A percentile compares a stretch with the other conserved stretches of the same genome.
Evolutionary conservation across 495 filamentous ascomycete genomes (phyloP).

Genomic region (Achaetomiella virescens): DNA sequence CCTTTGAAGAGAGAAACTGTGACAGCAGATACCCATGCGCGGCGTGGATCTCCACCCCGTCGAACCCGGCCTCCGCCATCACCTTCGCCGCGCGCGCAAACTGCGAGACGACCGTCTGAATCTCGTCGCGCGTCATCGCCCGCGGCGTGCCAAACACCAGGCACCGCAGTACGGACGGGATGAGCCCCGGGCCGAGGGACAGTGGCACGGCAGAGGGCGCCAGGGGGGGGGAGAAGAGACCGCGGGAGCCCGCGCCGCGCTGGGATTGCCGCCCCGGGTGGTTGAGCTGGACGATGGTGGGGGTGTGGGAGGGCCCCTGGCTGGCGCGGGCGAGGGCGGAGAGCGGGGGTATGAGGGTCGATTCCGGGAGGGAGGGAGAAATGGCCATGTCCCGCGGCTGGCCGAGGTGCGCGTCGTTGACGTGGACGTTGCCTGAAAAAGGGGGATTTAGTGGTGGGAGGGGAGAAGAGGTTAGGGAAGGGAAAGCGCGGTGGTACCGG

Average conservation of each 20-base stretch:
- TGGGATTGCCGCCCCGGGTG: slow-evolving; percentile 55
- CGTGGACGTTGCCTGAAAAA: slow-evolving; percentile 44
- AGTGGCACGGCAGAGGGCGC: slow-evolving; percentile 44
- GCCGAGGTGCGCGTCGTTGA: slow-evolving; percentile 49
- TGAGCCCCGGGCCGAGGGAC: slow-evolving; percentile 29
- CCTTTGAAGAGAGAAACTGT: slow-evolving; percentile 59
- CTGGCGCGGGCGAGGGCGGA: slow-evolving; percentile 42
- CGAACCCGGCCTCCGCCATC: slow-evolving; percentile 63
- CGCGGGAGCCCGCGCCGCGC: slow-evolving; percentile 38
- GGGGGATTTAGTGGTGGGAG: background rate
- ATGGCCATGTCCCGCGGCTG: slow-evolving; percentile 38
- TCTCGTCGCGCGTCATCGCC: slow-evolving; percentile 50
- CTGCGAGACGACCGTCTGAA: slow-evolving; percentile 44
- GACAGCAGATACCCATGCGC: slow-evolving; percentile 71
- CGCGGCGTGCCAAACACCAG: slow-evolving; percentile 54
- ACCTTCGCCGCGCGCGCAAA: slow-evolving; percentile 56
- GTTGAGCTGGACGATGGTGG: slow-evolving; percentile 49
- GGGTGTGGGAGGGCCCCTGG: slow-evolving; percentile 30
- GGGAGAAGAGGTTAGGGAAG: background rate
- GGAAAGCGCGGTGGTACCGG: slow-evolving; percentile 6
- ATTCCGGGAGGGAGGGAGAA: slow-evolving; percentile 24
- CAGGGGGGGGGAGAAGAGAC: slow-evolving; percentile 42
- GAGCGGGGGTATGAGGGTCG: slow-evolving; percentile 34
- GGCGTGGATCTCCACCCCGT: slow-evolving; percentile 67
- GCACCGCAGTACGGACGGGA: slow-evolving; percentile 47